Evolutionary conservation across 2,329 filamentous ascomycete genomes (phyloP).

Genomic region (Chrysosporium keratinophilum): DNA sequence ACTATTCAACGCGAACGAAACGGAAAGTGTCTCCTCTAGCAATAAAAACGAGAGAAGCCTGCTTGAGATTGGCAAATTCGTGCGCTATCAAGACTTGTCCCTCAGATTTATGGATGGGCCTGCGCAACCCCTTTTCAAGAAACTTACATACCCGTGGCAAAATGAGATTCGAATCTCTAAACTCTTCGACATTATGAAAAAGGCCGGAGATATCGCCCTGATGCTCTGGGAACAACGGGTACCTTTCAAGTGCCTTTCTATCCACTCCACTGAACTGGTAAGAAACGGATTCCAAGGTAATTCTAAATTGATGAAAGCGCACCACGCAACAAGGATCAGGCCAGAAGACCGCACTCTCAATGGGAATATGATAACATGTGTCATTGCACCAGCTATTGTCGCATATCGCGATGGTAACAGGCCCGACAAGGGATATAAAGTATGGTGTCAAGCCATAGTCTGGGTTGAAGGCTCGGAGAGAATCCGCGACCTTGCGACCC

Average conservation of each 20-base stretch:
- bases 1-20: background rate
- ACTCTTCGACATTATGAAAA: background rate
- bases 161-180: background rate
- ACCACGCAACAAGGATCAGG: background rate
- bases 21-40: background rate
- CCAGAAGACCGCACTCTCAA: background rate
- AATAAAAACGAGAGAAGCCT: background rate
- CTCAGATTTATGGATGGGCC: background rate
- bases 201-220: background rate
- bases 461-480: background rate
- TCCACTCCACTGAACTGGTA: background rate
- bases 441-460: slow-evolving; percentile 11
- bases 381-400: slow-evolving; percentile 12
- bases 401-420: background rate
- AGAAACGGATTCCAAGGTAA: slow-evolving; percentile 1
- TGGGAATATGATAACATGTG: slow-evolving; percentile 7
- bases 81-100: background rate
- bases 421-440: background rate
- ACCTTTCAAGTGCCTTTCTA: background rate
- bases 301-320: slow-evolving; percentile 5
- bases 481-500: background rate
- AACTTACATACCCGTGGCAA: no score
- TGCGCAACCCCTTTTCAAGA: background rate
- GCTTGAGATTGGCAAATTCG: no score
- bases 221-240: background rate